Evolutionary conservation across 208 protist genomes (phyloP).

Genomic region (Naegleria lovaniensis): DNA sequence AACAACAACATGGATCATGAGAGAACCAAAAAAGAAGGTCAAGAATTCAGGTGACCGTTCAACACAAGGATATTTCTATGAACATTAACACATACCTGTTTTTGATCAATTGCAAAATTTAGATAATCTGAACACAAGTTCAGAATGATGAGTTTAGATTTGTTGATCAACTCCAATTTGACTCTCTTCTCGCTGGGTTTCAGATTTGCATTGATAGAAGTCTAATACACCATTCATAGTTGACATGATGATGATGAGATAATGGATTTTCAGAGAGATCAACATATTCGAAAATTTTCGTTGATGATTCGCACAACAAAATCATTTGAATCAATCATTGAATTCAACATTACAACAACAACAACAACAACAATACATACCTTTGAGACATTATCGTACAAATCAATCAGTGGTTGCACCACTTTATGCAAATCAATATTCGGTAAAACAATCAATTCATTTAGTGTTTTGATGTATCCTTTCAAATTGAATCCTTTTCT

Average conservation of each 20-base stretch:
- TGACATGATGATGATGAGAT: background rate
- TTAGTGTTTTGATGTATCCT: conserved; percentile 13
- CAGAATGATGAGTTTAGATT: conserved; percentile 19
- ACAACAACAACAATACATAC: background rate
- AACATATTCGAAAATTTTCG: too few species aligned
- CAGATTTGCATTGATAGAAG: background rate
- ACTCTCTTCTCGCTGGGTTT: background rate
- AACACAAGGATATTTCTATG: too few species aligned
- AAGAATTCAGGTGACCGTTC: too few species aligned
- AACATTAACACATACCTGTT: background rate
- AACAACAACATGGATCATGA: too few species aligned
- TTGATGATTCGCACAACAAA: too few species aligned
- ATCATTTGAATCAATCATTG: background rate
- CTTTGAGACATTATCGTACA: conserved; percentile 20
- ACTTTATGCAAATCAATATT: conserved; percentile 19
- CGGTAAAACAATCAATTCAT: conserved; percentile 4
- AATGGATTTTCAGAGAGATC: too few species aligned
- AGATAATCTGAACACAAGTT: conserved; percentile 10
- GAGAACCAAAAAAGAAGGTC: too few species aligned
- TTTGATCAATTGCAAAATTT: background rate
- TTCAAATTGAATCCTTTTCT: conserved; percentile 12
- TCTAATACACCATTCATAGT: background rate
- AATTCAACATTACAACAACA: background rate
- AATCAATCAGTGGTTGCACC: background rate
- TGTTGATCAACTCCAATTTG: background rate